Evolutionary conservation across 495 filamentous ascomycete species (phyloP).

Genomic region (Sporormia fimetaria): DNA sequence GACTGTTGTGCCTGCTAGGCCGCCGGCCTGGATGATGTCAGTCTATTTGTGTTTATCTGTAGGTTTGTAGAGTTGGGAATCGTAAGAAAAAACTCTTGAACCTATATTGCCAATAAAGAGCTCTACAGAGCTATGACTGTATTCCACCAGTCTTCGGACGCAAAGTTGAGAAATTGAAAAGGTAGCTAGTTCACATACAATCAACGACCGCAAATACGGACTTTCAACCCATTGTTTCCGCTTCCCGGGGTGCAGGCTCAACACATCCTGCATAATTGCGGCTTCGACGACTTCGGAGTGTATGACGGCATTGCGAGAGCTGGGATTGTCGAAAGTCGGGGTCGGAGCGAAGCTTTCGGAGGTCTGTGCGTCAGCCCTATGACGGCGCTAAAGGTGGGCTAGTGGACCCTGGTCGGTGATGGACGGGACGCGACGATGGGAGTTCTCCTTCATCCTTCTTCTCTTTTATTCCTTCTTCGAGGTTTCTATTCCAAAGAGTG

Average conservation of each 20-base stretch:
- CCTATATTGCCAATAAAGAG: too few relatives aligned
- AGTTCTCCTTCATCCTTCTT: background rate
- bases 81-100: conserved; percentile 12
- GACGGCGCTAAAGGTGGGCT: background rate
- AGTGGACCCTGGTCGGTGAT: background rate
- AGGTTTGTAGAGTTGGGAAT: conserved; percentile 37
- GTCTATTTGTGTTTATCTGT: conserved; percentile 36
- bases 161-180: too few relatives aligned
- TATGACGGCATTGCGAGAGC: background rate
- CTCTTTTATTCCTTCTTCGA: background rate
- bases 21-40: conserved; percentile 34
- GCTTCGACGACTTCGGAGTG: too few relatives aligned
- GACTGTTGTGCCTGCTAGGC: conserved; percentile 35
- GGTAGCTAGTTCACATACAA: too few relatives aligned
- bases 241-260: too few relatives aligned
- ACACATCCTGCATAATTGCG: too few relatives aligned
- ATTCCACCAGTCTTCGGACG: too few relatives aligned
- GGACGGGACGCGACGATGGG: background rate
- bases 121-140: too few relatives aligned
- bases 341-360: background rate
- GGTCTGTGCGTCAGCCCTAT: conserved; percentile 2
- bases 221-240: too few relatives aligned
- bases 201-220: too few relatives aligned
- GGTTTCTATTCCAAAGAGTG: too few relatives aligned
- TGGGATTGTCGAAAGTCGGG: background rate